Base-by-base conservation (phyloP, 2,329 filamentous ascomycete genomes). In the Cordyceps pruinosa region DNA sequence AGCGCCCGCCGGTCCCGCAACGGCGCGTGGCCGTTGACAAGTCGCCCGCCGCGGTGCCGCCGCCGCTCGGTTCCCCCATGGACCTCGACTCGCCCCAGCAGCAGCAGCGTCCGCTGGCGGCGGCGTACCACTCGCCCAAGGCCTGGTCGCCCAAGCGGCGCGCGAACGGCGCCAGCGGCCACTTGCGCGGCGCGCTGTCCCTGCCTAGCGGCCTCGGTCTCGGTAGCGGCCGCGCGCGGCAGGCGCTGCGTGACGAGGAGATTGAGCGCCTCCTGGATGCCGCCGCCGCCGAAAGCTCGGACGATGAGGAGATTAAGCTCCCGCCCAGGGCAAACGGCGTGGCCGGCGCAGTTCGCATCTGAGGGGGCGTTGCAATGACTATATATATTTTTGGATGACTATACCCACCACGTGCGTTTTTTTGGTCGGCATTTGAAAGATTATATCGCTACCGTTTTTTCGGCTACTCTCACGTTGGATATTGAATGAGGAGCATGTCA, bases 241-340 rank as follows among this genome's bases (percentile, higher is more conserved):
- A 66, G n/a, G 66, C 70, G 5, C 62, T 84, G 39, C 72, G 72
- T 2, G 80, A 83, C 37, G 79, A 80, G 42, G 81, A 84, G 39
- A 81, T 84, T 57, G 81, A 84, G 58, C 73, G 75, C 37, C 82
- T 84, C 77, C 69, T 84, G 41, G 81, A 84, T 57, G 73, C 74
- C 35, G 79, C 73, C 2, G 77, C 75, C 2, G 77, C 77, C 45
- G 75, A 79, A 56, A 82, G 79, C 19, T 81, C 82, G 45, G 82
- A 82, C 17, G 81, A 84, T 30, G 77, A 84, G 32, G 81, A 84
- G 64, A 84, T 84, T 56, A 69, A 76, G 51, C 69, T 83, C 7
- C 79, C 78, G 0, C 61, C 62, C 53, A 66, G 62, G 42, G 66
- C 60, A 56, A 66, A 63, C 41, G 66, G 66, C 54, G 65, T 59